phyloP scores from a whole-genome alignment of 192 early-diverging fungal species.

The Backusella luteola region DNA sequence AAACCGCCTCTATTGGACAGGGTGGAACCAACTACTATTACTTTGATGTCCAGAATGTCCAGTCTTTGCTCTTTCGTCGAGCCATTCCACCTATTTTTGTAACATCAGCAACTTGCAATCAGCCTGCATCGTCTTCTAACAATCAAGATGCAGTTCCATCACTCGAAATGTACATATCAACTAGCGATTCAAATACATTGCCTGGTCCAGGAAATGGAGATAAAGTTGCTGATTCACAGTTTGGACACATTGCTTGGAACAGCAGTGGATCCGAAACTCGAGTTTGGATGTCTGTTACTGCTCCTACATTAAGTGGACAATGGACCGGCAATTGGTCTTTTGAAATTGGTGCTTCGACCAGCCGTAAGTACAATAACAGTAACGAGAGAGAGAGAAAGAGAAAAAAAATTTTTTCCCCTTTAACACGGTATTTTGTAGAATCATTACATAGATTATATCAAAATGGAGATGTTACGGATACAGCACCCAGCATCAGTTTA shows the following conservation, averaged over 20 bases:
- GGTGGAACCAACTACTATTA: constrained; percentile 10
- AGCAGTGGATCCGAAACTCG: not conserved
- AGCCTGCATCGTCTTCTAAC: constrained; percentile 19
- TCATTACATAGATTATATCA: not conserved
- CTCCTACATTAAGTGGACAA: constrained; percentile 8
- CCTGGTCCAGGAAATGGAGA: constrained; percentile 25
- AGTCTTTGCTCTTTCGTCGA: not conserved
- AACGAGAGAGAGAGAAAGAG: not conserved
- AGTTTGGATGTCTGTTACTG: constrained; percentile 32
- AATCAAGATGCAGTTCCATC: constrained; percentile 16
- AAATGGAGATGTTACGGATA: not conserved
- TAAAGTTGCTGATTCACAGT: not conserved
- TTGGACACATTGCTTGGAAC: constrained; percentile 19
- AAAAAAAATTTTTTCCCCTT: no score
- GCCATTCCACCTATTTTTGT: constrained; percentile 19
- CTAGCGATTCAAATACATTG: constrained; percentile 15
- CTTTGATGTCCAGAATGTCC: constrained; percentile 6
- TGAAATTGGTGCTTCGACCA: constrained; percentile 33
- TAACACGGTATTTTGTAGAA: not conserved
- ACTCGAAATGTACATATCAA: constrained; percentile 29
- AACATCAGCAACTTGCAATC: constrained; percentile 30
- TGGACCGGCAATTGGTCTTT: constrained; percentile 38
- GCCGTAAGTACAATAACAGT: constrained; percentile 10
- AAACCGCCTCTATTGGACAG: not conserved
- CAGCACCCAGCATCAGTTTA: constrained; percentile 8